phyloP scores from a whole-genome alignment of 2,329 filamentous ascomycete genomes.

The Stenocarpella maydis region DNA sequence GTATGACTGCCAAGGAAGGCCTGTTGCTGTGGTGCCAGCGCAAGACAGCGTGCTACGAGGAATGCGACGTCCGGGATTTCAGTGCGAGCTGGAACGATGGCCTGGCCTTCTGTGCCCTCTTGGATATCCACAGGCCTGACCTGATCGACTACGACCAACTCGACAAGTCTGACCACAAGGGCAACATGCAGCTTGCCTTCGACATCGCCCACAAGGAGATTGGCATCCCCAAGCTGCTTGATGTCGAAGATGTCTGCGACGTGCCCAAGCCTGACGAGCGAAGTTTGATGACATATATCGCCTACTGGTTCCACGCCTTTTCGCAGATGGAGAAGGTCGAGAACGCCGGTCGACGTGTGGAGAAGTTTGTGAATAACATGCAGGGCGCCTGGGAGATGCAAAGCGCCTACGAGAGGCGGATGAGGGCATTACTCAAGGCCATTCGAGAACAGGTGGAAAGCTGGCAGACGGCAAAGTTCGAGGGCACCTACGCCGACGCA shows the following conservation, averaged over 20 bases:
- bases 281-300: conserved; percentile 98
- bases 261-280: conserved; percentile 95
- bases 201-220: conserved; percentile 97
- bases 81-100: conserved; percentile 97
- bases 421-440: conserved; percentile 80
- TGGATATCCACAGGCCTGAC: conserved; percentile 97
- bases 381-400: conserved; percentile 99
- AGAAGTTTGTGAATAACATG: conserved; percentile 99
- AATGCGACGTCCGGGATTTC: conserved; percentile 95
- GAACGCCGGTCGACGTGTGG: conserved; percentile 92
- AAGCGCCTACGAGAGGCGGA: conserved; percentile 90
- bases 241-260: conserved; percentile 98
- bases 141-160: conserved; percentile 95
- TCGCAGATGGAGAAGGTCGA: conserved; percentile 99
- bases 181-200: conserved; percentile 98
- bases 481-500: conserved; percentile 91
- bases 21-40: conserved; percentile 96
- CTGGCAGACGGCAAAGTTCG: conserved; percentile 85
- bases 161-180: conserved; percentile 92
- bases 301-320: conserved; percentile 99
- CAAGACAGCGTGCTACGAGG: conserved; percentile 98
- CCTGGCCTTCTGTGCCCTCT: conserved; percentile 91
- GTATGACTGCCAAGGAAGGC: conserved; percentile 96
- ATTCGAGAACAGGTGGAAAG: conserved; percentile 76
- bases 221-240: conserved; percentile 92